Percentiles rank a stretch among this genome's conserved stretches.
These are phyloP conservation scores for Talaromyces sp. DNA, from an alignment of 2,329 filamentous ascomycete species.

Conservation along the genomic window DNA sequence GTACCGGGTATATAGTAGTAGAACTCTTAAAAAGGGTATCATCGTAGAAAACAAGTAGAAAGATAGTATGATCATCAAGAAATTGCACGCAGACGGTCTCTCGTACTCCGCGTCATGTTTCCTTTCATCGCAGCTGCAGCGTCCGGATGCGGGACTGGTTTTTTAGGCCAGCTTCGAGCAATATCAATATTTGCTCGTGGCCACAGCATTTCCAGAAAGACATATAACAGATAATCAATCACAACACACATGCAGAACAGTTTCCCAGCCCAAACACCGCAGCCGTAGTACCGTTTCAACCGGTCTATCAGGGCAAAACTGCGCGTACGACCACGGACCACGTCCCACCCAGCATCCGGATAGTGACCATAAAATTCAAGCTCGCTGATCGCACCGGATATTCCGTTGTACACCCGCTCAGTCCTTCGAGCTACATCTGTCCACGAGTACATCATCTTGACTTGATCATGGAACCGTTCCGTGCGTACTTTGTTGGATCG, in stretches of 20 bases:
- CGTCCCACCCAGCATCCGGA: conserved; percentile 62
- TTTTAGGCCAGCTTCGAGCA: conserved; percentile 86
- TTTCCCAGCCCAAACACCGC: conserved; percentile 97
- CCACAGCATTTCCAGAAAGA: conserved; percentile 81
- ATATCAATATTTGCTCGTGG: conserved; percentile 83
- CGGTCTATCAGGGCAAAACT: conserved; percentile 92
- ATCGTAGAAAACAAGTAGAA: background rate
- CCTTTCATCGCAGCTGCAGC: conserved; percentile 11
- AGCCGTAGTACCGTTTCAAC: conserved; percentile 93
- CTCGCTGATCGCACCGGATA: conserved; percentile 77
- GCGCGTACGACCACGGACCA: conserved; percentile 64
- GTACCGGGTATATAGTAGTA: background rate
- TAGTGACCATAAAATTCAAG: conserved; percentile 84
- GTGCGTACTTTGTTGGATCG: conserved; percentile 82
- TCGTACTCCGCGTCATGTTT: conserved; percentile 9
- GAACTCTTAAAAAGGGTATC: conserved; percentile 1
- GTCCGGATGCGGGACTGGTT: conserved; percentile 34
- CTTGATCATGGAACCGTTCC: conserved; percentile 92
- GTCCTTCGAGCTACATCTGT: conserved; percentile 89
- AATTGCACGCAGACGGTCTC: conserved; percentile 10
- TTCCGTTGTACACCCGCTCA: conserved; percentile 90
- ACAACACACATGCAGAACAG: conserved; percentile 92
- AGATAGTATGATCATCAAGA: background rate
- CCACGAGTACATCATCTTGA: conserved; percentile 99
- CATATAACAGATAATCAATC: conserved; percentile 85